Base-by-base conservation (phyloP, 306 rosid genomes). In the Sophora flavescens region DNA sequence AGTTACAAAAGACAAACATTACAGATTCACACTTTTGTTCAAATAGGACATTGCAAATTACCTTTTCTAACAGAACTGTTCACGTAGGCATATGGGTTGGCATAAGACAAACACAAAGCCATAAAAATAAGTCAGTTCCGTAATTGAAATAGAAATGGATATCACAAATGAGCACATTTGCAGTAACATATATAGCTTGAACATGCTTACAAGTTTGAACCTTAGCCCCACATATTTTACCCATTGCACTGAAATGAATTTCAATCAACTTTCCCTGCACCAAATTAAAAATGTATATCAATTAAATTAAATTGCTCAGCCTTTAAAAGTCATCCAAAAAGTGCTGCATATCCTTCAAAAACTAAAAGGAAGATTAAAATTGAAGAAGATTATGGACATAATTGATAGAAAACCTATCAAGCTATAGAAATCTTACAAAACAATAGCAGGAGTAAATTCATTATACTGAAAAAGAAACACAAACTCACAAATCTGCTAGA, bases 401-500 rank as follows among this genome's bases (percentile, higher is more conserved):
- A 13, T 30, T 50, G 44, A 51, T 62, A 63, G 62, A 42, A 65
- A 76, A 60, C 71, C 47, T 52, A 63, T 57, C 51, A 69, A 78
- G 48, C 57, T 32, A 44, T 16, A 67, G 42, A 58, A 68, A 70
- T 26, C 0, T 22, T 62, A 78, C 12, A 70, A 56, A 82, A 51
- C 30, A 75, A 70, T 36, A 51, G 75, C 74, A 75, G 48, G 44
- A 28, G n/a, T 16, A 38, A 75, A 45, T 32, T 52, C 50, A 44
- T 45, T 45, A 74, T 9, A 80, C 61, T 38, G 73, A 35, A 62
- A 62, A 74, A 35, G 36, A 66, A 80, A 53, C 50, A 77, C 36
- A 78, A 75, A 92, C 99, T 86, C 80, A 95, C 97, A 81, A 90
- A 91, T 92, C 99, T 86, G 84, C 97, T 91, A 67, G 97, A 89